Percentiles rank a stretch among this genome's conserved stretches.
phyloP scores from a whole-genome alignment of 2,329 filamentous ascomycete genomes.

The Tolypocladium inflatum region DNA sequence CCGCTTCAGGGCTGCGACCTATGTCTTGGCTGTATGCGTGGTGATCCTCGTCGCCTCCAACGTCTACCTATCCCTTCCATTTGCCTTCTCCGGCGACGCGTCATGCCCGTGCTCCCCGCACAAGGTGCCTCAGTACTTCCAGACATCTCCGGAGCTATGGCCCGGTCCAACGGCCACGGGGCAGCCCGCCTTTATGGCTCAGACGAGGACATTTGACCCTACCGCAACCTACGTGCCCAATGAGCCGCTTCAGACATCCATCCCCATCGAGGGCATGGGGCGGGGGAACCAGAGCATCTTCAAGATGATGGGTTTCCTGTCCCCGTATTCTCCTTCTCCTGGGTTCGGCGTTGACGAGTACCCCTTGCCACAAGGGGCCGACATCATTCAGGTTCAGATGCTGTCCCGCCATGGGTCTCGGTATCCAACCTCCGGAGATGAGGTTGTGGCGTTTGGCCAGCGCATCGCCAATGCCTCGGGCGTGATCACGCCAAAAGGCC shows the following conservation, averaged over 20 bases:
- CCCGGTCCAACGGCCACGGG: constrained; percentile 63
- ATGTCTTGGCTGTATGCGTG: constrained; percentile 22
- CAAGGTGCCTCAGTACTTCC: constrained; percentile 52
- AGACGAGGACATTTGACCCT: constrained; percentile 60
- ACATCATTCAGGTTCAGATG: constrained; percentile 63
- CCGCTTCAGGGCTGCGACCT: constrained; percentile 18
- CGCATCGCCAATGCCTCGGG: constrained; percentile 46
- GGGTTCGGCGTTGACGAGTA: constrained; percentile 70
- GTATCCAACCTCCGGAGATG: constrained; percentile 56
- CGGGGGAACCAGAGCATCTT: constrained; percentile 56
- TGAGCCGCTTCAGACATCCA: constrained; percentile 59
- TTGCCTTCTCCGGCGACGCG: constrained; percentile 13
- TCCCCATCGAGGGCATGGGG: constrained; percentile 53
- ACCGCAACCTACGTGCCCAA: constrained; percentile 58
- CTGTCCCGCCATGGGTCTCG: constrained; percentile 64
- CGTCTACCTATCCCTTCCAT: constrained; percentile 25
- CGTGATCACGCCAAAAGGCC: constrained; percentile 45
- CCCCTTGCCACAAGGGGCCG: constrained; percentile 53
- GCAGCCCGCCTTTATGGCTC: constrained; percentile 57
- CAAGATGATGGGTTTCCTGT: constrained; percentile 55
- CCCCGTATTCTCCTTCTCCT: constrained; percentile 60
- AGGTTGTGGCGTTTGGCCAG: constrained; percentile 44
- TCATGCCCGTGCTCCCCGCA: constrained; percentile 20
- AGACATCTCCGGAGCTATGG: constrained; percentile 50
- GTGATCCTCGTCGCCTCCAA: constrained; percentile 27